These are phyloP conservation scores for Metschnikowia drakensbergensis DNA, from an alignment of 805 yeast genomes.

Conservation along the genomic window DNA sequence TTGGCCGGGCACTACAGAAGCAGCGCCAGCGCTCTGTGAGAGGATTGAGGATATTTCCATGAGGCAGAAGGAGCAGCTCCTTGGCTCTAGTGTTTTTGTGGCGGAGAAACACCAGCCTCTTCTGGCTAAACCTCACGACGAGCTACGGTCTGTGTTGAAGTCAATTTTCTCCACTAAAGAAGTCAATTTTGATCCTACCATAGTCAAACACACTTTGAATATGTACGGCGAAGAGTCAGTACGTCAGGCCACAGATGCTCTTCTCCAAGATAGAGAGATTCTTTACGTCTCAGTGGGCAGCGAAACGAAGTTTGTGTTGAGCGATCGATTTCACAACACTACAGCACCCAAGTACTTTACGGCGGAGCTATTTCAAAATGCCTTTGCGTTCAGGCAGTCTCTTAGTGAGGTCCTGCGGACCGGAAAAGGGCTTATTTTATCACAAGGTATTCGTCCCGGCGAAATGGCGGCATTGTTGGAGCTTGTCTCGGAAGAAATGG, in stretches of 20 bases:
- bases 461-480: constrained; percentile 62
- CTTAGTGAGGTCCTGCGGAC: constrained; percentile 40
- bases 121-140: constrained; percentile 21
- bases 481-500: constrained; percentile 36
- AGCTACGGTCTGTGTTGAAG: constrained; percentile 42
- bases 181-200: constrained; percentile 42
- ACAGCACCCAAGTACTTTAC: constrained; percentile 37
- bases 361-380: constrained; percentile 39
- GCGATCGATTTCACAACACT: constrained; percentile 48
- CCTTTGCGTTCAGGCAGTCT: constrained; percentile 43
- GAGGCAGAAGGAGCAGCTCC: constrained; percentile 62
- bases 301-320: constrained; percentile 49
- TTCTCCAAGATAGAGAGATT: constrained; percentile 57
- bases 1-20: constrained; percentile 16
- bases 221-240: constrained; percentile 44
- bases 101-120: constrained; percentile 19
- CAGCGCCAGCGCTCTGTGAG: constrained; percentile 26
- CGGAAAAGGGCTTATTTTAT: constrained; percentile 51
- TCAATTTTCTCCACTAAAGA: constrained; percentile 58
- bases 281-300: constrained; percentile 41
- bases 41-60: constrained; percentile 57
- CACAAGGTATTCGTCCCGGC: constrained; percentile 56
- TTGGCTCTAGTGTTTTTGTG: constrained; percentile 46
- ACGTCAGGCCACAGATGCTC: constrained; percentile 45
- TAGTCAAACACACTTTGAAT: constrained; percentile 46